Conservation (phyloP, 2,329 filamentous ascomycete species). For the Penicillium sp. region DNA sequence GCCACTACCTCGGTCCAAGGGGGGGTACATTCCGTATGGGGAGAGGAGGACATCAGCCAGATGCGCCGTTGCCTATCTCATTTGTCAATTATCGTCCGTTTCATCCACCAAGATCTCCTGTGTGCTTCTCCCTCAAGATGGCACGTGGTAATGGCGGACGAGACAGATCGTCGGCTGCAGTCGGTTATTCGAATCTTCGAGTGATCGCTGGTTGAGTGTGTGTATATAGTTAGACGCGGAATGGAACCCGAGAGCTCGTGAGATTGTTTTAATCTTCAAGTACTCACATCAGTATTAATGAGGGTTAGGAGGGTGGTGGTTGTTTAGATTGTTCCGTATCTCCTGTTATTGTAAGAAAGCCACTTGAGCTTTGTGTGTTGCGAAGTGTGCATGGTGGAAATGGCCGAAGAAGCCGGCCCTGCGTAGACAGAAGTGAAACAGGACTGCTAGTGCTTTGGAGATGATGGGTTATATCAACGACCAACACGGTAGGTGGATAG, state of each 20-base stretch:
- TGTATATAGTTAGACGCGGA: neutral
- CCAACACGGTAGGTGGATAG: too few relatives aligned
- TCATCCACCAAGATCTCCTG: constrained; percentile 18
- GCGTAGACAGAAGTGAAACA: neutral
- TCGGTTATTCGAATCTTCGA: constrained; percentile 30
- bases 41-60: constrained; percentile 10
- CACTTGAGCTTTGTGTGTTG: too few relatives aligned
- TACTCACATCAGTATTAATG: neutral
- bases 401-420: neutral
- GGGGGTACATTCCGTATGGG: constrained; percentile 20
- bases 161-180: constrained; percentile 30
- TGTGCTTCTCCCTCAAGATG: constrained; percentile 15
- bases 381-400: too few relatives aligned
- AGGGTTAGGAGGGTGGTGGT: neutral
- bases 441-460: neutral
- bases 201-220: constrained; percentile 12
- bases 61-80: constrained; percentile 27
- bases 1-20: constrained; percentile 14
- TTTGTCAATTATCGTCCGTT: constrained; percentile 25
- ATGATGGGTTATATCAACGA: too few relatives aligned
- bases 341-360: neutral
- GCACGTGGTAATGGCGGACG: constrained; percentile 29
- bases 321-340: neutral
- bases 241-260: neutral
- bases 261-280: neutral